Percentiles rank a stretch among this genome's conserved stretches.
Conservation (phyloP, 495 filamentous ascomycete genomes). For the Annulohypoxylon stygium region DNA sequence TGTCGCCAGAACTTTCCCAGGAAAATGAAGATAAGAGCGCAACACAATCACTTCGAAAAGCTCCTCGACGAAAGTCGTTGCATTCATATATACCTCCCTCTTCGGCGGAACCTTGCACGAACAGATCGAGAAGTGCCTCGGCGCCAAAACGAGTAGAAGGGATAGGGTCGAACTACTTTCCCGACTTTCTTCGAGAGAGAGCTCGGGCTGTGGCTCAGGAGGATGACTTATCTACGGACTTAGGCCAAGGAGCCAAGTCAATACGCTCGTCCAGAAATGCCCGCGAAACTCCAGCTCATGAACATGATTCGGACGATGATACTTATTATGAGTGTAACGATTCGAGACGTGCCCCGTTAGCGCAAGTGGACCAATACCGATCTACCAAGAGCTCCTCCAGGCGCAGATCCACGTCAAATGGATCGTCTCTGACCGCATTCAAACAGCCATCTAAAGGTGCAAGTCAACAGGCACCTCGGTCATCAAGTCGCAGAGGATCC, state of each 20-base stretch:
- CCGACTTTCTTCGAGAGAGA: conserved; percentile 41
- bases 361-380: conserved; percentile 11
- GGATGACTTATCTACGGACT: conserved; percentile 3
- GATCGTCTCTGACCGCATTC: conserved; percentile 21
- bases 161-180: conserved; percentile 23
- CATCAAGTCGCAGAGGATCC: conserved; percentile 16
- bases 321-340: conserved; percentile 19
- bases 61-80: conserved; percentile 42
- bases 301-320: conserved; percentile 21
- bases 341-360: conserved; percentile 25
- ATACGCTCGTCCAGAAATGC: background rate
- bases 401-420: conserved; percentile 37
- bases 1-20: conserved; percentile 34
- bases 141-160: conserved; percentile 10
- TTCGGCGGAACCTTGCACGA: conserved; percentile 8
- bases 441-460: conserved; percentile 46
- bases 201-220: conserved; percentile 26
- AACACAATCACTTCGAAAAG: conserved; percentile 18
- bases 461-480: conserved; percentile 50
- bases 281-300: background rate
- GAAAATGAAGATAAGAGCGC: conserved; percentile 18
- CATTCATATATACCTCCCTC: conserved; percentile 38
- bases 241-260: conserved; percentile 1
- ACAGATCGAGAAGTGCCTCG: conserved; percentile 29
- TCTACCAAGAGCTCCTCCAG: conserved; percentile 21